Evolutionary conservation across 331 rosid species (phyloP).

Genomic region (Malus hybrid): DNA sequence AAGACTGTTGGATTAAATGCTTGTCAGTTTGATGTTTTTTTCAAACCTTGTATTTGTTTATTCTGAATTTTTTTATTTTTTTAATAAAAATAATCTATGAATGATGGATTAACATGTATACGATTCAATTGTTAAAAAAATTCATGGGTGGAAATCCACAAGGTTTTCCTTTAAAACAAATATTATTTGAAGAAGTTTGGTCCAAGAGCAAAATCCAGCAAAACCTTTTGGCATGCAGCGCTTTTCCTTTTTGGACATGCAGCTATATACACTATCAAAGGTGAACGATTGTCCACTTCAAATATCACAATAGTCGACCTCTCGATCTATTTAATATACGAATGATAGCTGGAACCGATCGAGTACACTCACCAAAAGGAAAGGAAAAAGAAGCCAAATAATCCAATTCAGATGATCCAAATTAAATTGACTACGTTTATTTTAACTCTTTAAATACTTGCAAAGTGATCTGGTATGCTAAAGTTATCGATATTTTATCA

Average conservation of each 20-base stretch:
- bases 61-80: no score
- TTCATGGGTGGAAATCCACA: not conserved
- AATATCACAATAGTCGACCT: not conserved
- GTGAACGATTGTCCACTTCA: not conserved
- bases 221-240: no score
- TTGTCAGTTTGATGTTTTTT: no score
- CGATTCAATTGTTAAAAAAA: no score
- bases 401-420: not conserved
- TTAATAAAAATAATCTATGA: no score
- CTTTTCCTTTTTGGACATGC: not conserved
- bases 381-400: not conserved
- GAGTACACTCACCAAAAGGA: not conserved
- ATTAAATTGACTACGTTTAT: not conserved
- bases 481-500: not conserved
- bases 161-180: not conserved
- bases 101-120: no score
- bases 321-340: not conserved
- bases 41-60: no score
- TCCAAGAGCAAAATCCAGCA: no score
- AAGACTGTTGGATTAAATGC: no score
- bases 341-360: conserved; percentile 10
- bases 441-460: not conserved
- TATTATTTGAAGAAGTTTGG: no score
- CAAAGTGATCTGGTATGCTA: not conserved
- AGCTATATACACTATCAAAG: not conserved